These are phyloP conservation scores for Geotrichum fermentans DNA, from an alignment of 1,139 yeast species.

Conservation along the genomic window DNA sequence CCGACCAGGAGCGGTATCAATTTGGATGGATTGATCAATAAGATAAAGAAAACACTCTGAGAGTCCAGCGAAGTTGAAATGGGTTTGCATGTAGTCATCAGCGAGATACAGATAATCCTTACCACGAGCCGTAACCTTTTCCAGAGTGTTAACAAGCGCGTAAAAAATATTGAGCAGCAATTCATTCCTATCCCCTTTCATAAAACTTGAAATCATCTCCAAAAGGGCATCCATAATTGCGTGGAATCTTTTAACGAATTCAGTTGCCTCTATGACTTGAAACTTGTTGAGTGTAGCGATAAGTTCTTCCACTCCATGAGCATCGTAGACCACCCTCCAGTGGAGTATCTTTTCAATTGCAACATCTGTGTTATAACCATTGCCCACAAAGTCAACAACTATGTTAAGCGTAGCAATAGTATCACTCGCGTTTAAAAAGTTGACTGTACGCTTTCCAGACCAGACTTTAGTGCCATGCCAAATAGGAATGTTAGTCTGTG, in stretches of 20 bases:
- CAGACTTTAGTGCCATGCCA: constrained; percentile 32
- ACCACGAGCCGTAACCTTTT: constrained; percentile 29
- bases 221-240: constrained; percentile 43
- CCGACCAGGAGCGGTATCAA: constrained; percentile 24
- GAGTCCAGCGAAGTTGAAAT: constrained; percentile 31
- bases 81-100: constrained; percentile 28
- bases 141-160: constrained; percentile 31
- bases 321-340: constrained; percentile 48
- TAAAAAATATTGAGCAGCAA: constrained; percentile 30
- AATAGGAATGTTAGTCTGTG: constrained; percentile 43
- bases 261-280: constrained; percentile 29
- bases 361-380: constrained; percentile 55
- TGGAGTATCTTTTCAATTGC: constrained; percentile 55
- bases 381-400: constrained; percentile 66
- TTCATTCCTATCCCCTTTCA: constrained; percentile 27
- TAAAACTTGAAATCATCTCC: constrained; percentile 32
- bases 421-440: constrained; percentile 26
- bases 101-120: constrained; percentile 29
- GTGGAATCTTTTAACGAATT: constrained; percentile 30
- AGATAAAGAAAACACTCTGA: constrained; percentile 27
- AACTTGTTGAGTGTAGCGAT: constrained; percentile 33
- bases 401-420: constrained; percentile 35
- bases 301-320: constrained; percentile 28
- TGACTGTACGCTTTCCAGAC: constrained; percentile 28
- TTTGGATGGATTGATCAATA: constrained; percentile 24